Evolutionary conservation across 2,329 filamentous ascomycete species (phyloP).

Genomic region (Exserohilum rostratum): DNA sequence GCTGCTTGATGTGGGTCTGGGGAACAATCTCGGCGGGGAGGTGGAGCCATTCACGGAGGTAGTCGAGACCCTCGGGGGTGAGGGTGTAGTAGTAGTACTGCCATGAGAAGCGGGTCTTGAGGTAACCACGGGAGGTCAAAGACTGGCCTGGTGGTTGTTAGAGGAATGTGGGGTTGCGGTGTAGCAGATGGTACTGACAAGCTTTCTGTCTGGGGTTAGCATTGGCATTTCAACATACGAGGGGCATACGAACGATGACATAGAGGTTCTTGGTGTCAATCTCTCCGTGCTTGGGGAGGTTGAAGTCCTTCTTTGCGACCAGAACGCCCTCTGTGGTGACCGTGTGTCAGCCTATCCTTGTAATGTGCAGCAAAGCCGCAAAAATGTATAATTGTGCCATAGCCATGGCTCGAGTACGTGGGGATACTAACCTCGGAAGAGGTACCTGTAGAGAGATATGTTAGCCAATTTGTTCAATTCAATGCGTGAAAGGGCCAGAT

Average conservation of each 20-base stretch:
- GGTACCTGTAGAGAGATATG: conserved; percentile 38
- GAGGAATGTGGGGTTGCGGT: background rate
- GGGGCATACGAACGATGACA: conserved; percentile 66
- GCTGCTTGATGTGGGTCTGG: conserved; percentile 99
- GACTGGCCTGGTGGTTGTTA: conserved; percentile 69
- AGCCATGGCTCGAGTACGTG: conserved; percentile 43
- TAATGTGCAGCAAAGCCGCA: conserved; percentile 42
- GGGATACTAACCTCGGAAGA: conserved; percentile 52
- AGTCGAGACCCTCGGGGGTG: conserved; percentile 99
- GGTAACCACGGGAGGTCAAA: conserved; percentile 94
- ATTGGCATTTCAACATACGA: background rate
- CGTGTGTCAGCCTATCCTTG: conserved; percentile 52
- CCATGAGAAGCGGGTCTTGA: conserved; percentile 98
- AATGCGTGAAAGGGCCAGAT: conserved; percentile 9
- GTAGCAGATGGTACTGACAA: conserved; percentile 52
- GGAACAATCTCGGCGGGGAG: conserved; percentile 99
- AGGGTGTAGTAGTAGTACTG: conserved; percentile 94
- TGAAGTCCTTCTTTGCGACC: conserved; percentile 99
- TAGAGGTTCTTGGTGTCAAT: conserved; percentile 99
- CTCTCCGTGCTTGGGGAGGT: conserved; percentile 95
- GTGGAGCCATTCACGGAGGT: conserved; percentile 99
- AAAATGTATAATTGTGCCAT: conserved; percentile 45
- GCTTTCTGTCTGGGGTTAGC: conserved; percentile 66
- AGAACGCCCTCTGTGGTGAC: conserved; percentile 72
- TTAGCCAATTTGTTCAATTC: conserved; percentile 32